Conservation (phyloP, 2,329 filamentous ascomycete genomes). For the Malbranchea cinnamomea region DNA sequence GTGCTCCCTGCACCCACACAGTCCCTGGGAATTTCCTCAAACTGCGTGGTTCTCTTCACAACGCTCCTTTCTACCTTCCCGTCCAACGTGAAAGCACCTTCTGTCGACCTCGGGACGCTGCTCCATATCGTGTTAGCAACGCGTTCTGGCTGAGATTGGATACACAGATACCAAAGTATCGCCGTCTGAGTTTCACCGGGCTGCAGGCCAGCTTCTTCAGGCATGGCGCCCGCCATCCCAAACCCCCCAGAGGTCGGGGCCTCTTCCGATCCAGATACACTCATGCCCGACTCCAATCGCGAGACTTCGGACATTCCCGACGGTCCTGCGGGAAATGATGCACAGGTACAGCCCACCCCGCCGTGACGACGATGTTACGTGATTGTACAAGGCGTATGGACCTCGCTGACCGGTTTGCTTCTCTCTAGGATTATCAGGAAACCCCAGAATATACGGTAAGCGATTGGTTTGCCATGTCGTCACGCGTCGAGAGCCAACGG, state of each 20-base stretch:
- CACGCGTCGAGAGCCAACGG: conserved; percentile 1
- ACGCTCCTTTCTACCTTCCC: no score
- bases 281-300: conserved; percentile 31
- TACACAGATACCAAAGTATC: conserved; percentile 5
- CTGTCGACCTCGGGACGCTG: no score
- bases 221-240: conserved; percentile 27
- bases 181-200: neutral
- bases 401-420: no score
- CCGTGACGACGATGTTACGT: no score
- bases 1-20: neutral
- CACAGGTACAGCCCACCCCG: no score
- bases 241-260: conserved; percentile 23
- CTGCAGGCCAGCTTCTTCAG: conserved; percentile 5
- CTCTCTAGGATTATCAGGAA: conserved; percentile 35
- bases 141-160: no score
- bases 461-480: conserved; percentile 4
- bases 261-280: conserved; percentile 30
- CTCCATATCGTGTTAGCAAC: no score
- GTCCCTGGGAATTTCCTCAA: no score
- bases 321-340: conserved; percentile 21
- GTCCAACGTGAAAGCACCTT: no score
- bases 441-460: conserved; percentile 48
- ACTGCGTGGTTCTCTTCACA: no score
- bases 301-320: conserved; percentile 21
- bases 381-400: no score